These are phyloP conservation scores for bread wheat (Triticum aestivum) DNA, from an alignment of 176 grass and related monocot species.

Conservation along the genomic window IWGSC_CS_RefSeq_v2.1 NC_057802.1:458239158-458239657, in stretches of 20 bases:
- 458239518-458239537: neutral
- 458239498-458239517: neutral
- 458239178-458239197: constrained; percentile 63
- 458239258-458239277: constrained; percentile 65
- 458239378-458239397: constrained; percentile 55
- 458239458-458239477: neutral
- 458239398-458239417: constrained; percentile 15
- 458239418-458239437: constrained; percentile 13
- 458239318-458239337: constrained; percentile 61
- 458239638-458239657: no score
- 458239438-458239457: neutral
- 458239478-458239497: neutral
- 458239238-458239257: constrained; percentile 55
- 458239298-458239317: constrained; percentile 75
- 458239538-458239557: constrained; percentile 1
- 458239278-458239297: constrained; percentile 90
- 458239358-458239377: constrained; percentile 51
- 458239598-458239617: neutral
- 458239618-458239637: neutral
- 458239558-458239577: constrained; percentile 1
- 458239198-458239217: constrained; percentile 84
- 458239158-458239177: constrained; percentile 70
- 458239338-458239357: constrained; percentile 68
- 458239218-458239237: constrained; percentile 71
- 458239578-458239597: neutral